Percentiles rank a stretch among this genome's conserved stretches.
Evolutionary conservation across 805 yeast species (phyloP).

Genomic region (Lipomyces chichibuensis): DNA sequence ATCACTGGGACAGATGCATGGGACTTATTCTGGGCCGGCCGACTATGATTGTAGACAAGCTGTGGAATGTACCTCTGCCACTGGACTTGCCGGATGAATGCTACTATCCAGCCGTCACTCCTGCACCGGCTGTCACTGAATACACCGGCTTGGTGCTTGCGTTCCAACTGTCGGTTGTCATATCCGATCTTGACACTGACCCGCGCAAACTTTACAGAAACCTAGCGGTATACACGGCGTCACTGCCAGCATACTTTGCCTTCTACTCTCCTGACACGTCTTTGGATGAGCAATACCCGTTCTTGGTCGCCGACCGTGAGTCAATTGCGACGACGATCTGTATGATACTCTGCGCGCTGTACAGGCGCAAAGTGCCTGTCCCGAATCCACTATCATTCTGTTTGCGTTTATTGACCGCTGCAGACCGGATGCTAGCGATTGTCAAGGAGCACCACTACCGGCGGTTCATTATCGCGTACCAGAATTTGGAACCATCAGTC

Average conservation of each 20-base stretch:
- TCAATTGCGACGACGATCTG: constrained; percentile 30
- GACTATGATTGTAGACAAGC: constrained; percentile 30
- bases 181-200: constrained; percentile 26
- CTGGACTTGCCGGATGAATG: constrained; percentile 32
- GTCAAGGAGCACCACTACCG: constrained; percentile 28
- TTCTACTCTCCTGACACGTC: constrained; percentile 31
- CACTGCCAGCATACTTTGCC: constrained; percentile 30
- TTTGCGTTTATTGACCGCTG: constrained; percentile 30
- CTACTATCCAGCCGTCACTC: constrained; percentile 20
- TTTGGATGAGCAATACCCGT: constrained; percentile 28
- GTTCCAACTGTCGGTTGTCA: constrained; percentile 14
- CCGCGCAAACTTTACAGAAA: constrained; percentile 28
- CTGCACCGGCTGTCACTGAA: constrained; percentile 16
- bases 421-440: constrained; percentile 18
- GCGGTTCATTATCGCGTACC: constrained; percentile 34
- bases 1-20: constrained; percentile 34
- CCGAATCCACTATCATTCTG: constrained; percentile 33
- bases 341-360: constrained; percentile 32
- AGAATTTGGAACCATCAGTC: constrained; percentile 30
- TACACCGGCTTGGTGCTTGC: constrained; percentile 27
- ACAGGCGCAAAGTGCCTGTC: constrained; percentile 28
- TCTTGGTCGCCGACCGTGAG: constrained; percentile 26
- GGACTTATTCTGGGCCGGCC: constrained; percentile 32
- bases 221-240: constrained; percentile 26
- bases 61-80: constrained; percentile 30